Base-by-base conservation (phyloP, 495 filamentous ascomycete genomes). In the Filosporella fistucella region DNA sequence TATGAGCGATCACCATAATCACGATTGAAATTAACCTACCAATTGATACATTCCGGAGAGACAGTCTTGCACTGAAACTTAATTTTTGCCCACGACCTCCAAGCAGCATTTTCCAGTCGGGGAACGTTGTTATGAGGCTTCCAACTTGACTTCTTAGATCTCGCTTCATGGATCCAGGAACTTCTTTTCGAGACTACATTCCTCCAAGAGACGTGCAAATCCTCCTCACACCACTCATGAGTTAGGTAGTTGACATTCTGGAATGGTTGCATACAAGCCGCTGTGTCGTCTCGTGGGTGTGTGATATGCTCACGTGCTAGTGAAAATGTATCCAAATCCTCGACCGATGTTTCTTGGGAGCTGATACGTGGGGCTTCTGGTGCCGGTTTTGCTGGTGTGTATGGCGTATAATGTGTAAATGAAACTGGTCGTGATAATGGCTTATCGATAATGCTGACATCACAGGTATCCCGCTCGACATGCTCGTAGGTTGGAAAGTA, bases 171-270 rank as follows among this genome's bases (percentile, higher is more conserved):
- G 59, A 81, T 77, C 50, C 84, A 85, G 11, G 81, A 76, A 33
- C 88, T 81, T n/a, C n/a, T n/a, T n/a, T n/a, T n/a, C n/a, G n/a
- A n/a, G n/a, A n/a, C n/a, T 55, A 97, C 88, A 64, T 91, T 88
- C 48, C 87, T 80, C 93, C 91, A 96, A 2, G 91, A 95, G 9
- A 86, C 76, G 91, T 91, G 96, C 12, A 97, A 94, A 65, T 97
- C 93, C 64, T 96, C 91, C 67, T 96, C 91, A 26, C 77, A 78
- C 91, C 91, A 97, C 41, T 89, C 78, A 58, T 97, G 86, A 25
- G 91, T 94, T 2, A 97, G 75, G 61, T 96, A 97, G 67, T 97
- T 93, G 24, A 97, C 91, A 67, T 96, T 91, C 24, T 86, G 74
- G 13, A 87, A 90, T 25, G 91, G 93, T 54, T 88, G 32, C 12